Conservation (phyloP, 2,329 filamentous ascomycete species). For the Ceratocystis smalleyi region DNA sequence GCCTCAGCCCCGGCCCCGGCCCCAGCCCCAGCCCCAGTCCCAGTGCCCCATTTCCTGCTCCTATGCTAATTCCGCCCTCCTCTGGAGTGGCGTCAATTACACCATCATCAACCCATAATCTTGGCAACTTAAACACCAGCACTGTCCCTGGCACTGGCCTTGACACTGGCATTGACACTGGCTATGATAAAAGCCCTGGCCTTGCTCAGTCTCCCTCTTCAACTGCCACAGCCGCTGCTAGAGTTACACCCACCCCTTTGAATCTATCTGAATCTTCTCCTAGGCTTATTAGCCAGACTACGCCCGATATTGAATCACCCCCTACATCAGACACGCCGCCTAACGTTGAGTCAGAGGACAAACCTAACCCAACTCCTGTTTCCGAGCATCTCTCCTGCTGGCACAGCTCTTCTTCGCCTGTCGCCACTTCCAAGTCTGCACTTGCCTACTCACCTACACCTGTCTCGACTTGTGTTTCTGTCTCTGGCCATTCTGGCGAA, state of each 20-base stretch:
- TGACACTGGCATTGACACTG: not conserved
- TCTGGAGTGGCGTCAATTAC: not conserved
- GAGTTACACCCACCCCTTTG: not conserved
- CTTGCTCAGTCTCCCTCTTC: not conserved
- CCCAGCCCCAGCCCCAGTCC: too few relatives aligned
- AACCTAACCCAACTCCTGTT: not conserved
- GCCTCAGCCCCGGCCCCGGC: too few relatives aligned
- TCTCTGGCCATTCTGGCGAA: not conserved
- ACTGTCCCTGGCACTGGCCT: too few relatives aligned
- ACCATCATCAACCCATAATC: not conserved
- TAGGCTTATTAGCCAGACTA: not conserved
- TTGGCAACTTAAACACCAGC: not conserved
- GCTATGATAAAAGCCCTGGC: not conserved
- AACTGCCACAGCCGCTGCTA: not conserved
- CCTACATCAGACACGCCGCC: not conserved
- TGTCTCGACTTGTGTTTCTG: not conserved
- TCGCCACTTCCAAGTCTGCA: not conserved
- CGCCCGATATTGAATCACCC: not conserved
- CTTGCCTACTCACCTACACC: not conserved
- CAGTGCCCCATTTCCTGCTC: too few relatives aligned
- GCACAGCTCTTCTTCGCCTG: not conserved
- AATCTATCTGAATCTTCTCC: not conserved
- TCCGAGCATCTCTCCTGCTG: not conserved
- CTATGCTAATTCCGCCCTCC: not conserved
- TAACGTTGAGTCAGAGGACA: not conserved